Conservation (phyloP, 495 filamentous ascomycete species). For the Aspergillus funiculosus region DNA sequence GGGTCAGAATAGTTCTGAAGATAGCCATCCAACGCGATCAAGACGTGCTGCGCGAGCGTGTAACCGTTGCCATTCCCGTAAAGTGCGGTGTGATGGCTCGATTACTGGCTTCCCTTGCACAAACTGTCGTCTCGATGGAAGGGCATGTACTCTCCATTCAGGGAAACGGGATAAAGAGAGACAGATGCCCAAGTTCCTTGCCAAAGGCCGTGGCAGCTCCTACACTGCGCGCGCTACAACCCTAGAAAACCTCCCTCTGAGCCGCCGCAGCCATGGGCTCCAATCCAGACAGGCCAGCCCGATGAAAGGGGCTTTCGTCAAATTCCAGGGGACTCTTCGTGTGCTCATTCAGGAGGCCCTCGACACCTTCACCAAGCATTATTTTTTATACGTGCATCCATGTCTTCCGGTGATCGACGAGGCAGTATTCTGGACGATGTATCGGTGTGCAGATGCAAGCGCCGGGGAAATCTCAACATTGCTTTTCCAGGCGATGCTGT, state of each 20-base stretch:
- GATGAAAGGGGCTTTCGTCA: constrained; percentile 1
- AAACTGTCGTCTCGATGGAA: constrained; percentile 16
- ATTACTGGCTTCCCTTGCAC: constrained; percentile 20
- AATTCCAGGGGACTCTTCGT: constrained; percentile 6
- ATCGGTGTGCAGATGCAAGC: constrained; percentile 6
- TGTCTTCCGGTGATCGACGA: constrained; percentile 16
- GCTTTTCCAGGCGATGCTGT: constrained; percentile 17
- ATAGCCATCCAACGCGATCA: neutral
- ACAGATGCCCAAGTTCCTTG: constrained; percentile 7
- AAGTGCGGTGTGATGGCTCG: constrained; percentile 18
- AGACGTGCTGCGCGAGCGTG: constrained; percentile 15
- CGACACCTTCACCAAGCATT: constrained; percentile 13
- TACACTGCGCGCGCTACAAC: neutral
- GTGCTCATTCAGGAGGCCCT: constrained; percentile 10
- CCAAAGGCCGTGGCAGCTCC: neutral
- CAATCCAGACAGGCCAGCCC: neutral
- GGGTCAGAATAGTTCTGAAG: neutral
- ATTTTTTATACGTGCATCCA: constrained; percentile 18
- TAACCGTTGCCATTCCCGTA: constrained; percentile 14
- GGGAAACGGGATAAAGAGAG: constrained; percentile 12
- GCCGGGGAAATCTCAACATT: constrained; percentile 8
- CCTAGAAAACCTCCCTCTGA: neutral
- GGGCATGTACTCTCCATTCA: constrained; percentile 11
- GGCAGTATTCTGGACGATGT: constrained; percentile 14
- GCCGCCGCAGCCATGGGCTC: neutral